Evolutionary conservation across 441 rosid genomes (phyloP).

Genomic region (Corymbia citriodora): DNA sequence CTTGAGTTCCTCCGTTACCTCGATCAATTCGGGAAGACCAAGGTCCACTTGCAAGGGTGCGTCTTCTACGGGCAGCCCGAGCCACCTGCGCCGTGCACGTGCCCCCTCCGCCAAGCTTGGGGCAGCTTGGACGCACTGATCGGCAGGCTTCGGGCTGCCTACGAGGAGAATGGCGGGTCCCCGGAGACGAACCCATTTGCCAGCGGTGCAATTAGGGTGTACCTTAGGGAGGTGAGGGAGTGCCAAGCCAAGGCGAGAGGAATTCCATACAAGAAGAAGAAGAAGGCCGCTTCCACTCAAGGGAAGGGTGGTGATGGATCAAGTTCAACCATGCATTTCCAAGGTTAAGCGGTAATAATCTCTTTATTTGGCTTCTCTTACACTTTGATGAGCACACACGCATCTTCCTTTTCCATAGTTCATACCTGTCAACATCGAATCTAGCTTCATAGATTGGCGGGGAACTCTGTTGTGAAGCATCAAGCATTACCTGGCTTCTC

Average conservation of each 20-base stretch:
- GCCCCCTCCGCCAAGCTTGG: conserved; percentile 7
- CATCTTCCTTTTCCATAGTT: background rate
- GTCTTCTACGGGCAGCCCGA: background rate
- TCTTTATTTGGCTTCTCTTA: background rate
- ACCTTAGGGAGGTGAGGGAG: background rate
- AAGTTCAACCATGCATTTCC: background rate
- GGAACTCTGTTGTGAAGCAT: background rate
- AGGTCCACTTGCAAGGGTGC: background rate
- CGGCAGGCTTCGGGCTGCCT: conserved; percentile 5
- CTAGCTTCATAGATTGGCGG: background rate
- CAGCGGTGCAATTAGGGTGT: background rate
- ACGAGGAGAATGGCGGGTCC: background rate
- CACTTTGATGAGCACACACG: background rate
- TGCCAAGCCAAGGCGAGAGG: conserved; percentile 1
- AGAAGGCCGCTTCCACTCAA: background rate
- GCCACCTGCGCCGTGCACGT: background rate
- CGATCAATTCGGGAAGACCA: conserved; percentile 4
- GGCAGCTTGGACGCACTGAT: conserved; percentile 1
- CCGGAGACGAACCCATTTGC: background rate
- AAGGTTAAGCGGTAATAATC: background rate
- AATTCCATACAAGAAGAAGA: background rate
- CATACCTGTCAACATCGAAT: background rate
- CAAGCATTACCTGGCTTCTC: background rate
- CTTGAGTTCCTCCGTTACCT: conserved; percentile 1
- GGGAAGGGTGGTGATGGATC: background rate